Conservation (phyloP, 2,329 filamentous ascomycete species). For the Exophiala sp. region DNA sequence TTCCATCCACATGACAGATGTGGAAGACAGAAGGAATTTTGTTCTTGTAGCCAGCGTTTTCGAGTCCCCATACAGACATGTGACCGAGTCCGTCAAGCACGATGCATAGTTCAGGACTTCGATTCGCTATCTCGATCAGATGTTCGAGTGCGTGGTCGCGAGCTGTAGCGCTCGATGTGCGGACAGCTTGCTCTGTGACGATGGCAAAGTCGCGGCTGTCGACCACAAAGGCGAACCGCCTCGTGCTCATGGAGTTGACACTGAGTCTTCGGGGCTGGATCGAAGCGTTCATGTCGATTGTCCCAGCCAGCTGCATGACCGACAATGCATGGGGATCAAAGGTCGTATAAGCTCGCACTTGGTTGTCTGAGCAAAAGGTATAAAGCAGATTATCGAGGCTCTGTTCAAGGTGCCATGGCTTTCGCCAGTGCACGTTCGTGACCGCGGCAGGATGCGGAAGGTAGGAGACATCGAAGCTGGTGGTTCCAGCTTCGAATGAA, state of each 20-base stretch:
- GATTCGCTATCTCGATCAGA: slow-evolving; percentile 79
- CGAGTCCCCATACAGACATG: slow-evolving; percentile 89
- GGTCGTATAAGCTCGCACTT: slow-evolving; percentile 78
- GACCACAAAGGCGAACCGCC: slow-evolving; percentile 74
- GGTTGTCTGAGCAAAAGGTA: slow-evolving; percentile 77
- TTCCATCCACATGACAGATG: slow-evolving; percentile 70
- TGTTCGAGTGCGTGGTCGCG: slow-evolving; percentile 75
- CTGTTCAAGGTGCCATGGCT: slow-evolving; percentile 72
- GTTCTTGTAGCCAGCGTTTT: slow-evolving; percentile 72
- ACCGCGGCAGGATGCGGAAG: slow-evolving; percentile 78
- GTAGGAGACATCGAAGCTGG: slow-evolving; percentile 86
- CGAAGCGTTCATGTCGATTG: slow-evolving; percentile 70
- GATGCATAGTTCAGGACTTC: slow-evolving; percentile 80
- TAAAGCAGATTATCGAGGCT: slow-evolving; percentile 83
- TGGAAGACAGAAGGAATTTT: slow-evolving; percentile 74
- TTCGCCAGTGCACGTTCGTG: slow-evolving; percentile 82
- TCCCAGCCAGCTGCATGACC: slow-evolving; percentile 73
- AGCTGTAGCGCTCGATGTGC: slow-evolving; percentile 57
- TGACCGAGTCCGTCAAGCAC: slow-evolving; percentile 78
- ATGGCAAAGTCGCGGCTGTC: slow-evolving; percentile 75
- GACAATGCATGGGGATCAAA: slow-evolving; percentile 68
- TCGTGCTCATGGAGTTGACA: slow-evolving; percentile 37
- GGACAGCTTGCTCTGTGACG: slow-evolving; percentile 72
- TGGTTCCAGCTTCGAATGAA: slow-evolving; percentile 76
- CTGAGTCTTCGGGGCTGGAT: slow-evolving; percentile 57